Evolutionary conservation across 305 asterid genomes (phyloP), one percentile per base, ranked within the genome.

Genomic region (Fraxinus albicans): DNA sequence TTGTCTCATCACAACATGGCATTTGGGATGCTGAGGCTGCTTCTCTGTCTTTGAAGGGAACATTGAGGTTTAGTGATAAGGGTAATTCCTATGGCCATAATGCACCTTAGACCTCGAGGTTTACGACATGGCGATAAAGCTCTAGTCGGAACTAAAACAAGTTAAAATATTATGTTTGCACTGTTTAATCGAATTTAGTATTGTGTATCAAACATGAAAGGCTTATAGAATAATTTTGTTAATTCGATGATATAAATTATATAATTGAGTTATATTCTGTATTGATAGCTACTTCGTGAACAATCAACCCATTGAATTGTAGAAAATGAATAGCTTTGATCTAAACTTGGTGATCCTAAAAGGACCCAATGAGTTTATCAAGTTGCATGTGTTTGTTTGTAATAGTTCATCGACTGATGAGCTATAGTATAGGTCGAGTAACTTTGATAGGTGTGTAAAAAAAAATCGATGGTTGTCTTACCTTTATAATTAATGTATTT

Each of bases 1-100:
- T 72, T 33, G 44, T 72, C 76, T 72, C 76, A 72, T 72, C 27
- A 33, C 25, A 72, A 33, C 76, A 72, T 72, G 42, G 76, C 76
- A 72, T 33, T 33, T 33, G 76, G 12, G 76, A 31, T 72, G 76
- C 13, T 67, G 38, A 8, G 19, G 8, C 17, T 4, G 36, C 76
- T 31, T 33, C 23, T 13, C 44, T 15, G 42, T 72, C 44, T 69
- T 65, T 1, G 76, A 31, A 29, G 21, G 65, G 65, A n/a, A 55
- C 25, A n/a, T 55, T n/a, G 13, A 63, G 72, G 33, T 63, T 21
- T 21, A 8, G 3, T 4, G 36, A 29, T 29, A 29, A 69, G 75
- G 75, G 38, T 69, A 21, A 1, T n/a, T 13, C 10, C 19, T 31
- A 13, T 69, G 19, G 3, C 76, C 65, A 55, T n/a, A 53, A n/a